Evolutionary conservation across 257 asterid genomes (phyloP).

Genomic region (Salvia hispanica): DNA sequence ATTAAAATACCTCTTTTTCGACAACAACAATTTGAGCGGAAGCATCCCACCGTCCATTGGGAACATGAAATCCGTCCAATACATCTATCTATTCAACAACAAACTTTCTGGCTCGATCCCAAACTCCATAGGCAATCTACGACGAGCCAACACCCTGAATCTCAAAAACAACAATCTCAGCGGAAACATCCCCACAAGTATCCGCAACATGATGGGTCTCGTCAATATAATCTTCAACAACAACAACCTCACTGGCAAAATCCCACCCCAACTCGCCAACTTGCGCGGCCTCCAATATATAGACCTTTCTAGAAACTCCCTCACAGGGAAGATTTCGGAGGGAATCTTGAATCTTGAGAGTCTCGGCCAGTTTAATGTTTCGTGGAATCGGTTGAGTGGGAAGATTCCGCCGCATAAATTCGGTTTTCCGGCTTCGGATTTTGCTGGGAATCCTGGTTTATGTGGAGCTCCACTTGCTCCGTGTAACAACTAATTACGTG

Average conservation of each 20-base stretch:
- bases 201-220: slow-evolving; percentile 54
- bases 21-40: slow-evolving; percentile 47
- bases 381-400: slow-evolving; percentile 32
- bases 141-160: slow-evolving; percentile 37
- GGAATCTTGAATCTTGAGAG: slow-evolving; percentile 48
- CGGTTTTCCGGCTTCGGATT: slow-evolving; percentile 43
- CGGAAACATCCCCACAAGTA: slow-evolving; percentile 54
- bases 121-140: slow-evolving; percentile 47
- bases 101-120: slow-evolving; percentile 59
- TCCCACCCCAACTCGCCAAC: slow-evolving; percentile 51
- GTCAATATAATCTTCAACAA: slow-evolving; percentile 46
- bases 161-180: slow-evolving; percentile 55
- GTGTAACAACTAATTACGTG: no score
- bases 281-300: slow-evolving; percentile 42
- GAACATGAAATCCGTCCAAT: slow-evolving; percentile 44
- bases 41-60: slow-evolving; percentile 58
- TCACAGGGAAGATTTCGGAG: slow-evolving; percentile 57
- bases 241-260: slow-evolving; percentile 51
- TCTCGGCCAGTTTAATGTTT: slow-evolving; percentile 48
- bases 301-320: slow-evolving; percentile 59
- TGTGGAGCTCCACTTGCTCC: no score
- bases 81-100: slow-evolving; percentile 47
- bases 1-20: slow-evolving; percentile 43
- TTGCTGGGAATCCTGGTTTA: slow-evolving; percentile 57
- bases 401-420: slow-evolving; percentile 54